Conservation (phyloP, 2,329 filamentous ascomycete species). For the Colletotrichum melonis region DNA sequence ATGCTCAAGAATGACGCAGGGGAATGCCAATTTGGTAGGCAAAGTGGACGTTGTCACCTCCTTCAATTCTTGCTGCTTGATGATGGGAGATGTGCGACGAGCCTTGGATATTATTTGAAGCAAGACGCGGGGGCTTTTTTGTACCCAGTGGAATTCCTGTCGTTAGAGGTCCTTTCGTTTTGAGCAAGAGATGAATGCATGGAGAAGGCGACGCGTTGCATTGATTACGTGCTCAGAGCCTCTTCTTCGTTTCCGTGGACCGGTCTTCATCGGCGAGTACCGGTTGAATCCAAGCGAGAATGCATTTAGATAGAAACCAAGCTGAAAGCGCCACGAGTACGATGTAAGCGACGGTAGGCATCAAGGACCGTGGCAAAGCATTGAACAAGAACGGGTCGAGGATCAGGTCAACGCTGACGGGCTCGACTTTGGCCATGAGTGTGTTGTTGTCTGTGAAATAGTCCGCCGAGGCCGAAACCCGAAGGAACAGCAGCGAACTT, state of each 20-base stretch:
- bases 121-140: conserved; percentile 1
- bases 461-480: conserved; percentile 81
- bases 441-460: conserved; percentile 81
- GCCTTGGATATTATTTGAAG: not conserved
- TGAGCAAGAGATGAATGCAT: conserved; percentile 22
- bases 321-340: conserved; percentile 65
- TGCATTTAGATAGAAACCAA: conserved; percentile 55
- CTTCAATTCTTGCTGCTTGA: conserved; percentile 2
- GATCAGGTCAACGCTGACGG: conserved; percentile 83
- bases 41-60: not conserved
- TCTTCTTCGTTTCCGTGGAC: conserved; percentile 52
- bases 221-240: conserved; percentile 25
- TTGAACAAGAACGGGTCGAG: conserved; percentile 89
- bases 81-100: not conserved
- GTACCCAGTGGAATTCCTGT: conserved; percentile 23
- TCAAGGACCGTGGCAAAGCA: conserved; percentile 80
- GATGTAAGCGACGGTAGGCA: conserved; percentile 79
- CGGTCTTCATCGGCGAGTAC: conserved; percentile 41
- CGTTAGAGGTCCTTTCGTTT: conserved; percentile 26
- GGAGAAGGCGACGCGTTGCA: conserved; percentile 10
- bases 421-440: conserved; percentile 80
- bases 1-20: not conserved
- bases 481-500: conserved; percentile 75
- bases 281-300: conserved; percentile 46
- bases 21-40: not conserved